Evolutionary conservation across 1,284 basidiomycete species (phyloP).

Genomic region (Ceratobasidium theobromae): DNA sequence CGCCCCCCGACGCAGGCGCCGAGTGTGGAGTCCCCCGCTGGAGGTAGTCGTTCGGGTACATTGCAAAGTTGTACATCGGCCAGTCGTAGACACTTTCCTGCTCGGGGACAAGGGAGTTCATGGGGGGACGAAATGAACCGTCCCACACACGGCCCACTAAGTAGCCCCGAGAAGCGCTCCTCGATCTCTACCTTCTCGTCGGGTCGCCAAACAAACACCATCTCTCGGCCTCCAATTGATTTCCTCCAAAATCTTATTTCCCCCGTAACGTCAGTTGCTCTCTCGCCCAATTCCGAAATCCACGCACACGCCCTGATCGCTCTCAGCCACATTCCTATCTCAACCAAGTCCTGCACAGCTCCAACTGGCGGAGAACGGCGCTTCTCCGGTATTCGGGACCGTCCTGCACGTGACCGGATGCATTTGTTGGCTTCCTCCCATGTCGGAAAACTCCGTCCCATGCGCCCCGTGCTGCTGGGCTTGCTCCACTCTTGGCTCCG

Average conservation of each 20-base stretch:
- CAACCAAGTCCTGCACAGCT: neutral
- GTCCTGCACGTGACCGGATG: slow-evolving; percentile 8
- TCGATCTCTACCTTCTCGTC: neutral
- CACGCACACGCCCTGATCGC: slow-evolving; percentile 22
- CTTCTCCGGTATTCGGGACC: neutral
- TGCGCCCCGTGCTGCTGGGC: too few relatives aligned
- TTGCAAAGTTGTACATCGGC: neutral
- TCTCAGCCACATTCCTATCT: neutral
- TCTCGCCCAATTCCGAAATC: slow-evolving; percentile 4
- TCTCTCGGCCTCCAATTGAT: slow-evolving; percentile 27
- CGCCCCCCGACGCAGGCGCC: slow-evolving; percentile 7
- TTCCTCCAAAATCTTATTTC: slow-evolving; percentile 31
- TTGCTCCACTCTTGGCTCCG: neutral
- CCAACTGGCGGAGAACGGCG: slow-evolving; percentile 24
- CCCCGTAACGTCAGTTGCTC: slow-evolving; percentile 28
- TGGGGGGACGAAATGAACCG: slow-evolving; percentile 26
- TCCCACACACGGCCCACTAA: neutral
- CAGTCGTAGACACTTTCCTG: neutral
- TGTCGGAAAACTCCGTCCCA: neutral
- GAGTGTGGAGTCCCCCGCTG: neutral
- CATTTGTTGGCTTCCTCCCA: neutral
- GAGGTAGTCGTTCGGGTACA: neutral
- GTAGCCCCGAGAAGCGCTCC: neutral
- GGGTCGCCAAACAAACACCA: slow-evolving; percentile 13
- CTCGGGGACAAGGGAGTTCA: neutral